Evolutionary conservation across 2,329 filamentous ascomycete species (phyloP), one percentile per base, ranked within the genome.

Genomic region (Rhytidhysteron rufulum): DNA sequence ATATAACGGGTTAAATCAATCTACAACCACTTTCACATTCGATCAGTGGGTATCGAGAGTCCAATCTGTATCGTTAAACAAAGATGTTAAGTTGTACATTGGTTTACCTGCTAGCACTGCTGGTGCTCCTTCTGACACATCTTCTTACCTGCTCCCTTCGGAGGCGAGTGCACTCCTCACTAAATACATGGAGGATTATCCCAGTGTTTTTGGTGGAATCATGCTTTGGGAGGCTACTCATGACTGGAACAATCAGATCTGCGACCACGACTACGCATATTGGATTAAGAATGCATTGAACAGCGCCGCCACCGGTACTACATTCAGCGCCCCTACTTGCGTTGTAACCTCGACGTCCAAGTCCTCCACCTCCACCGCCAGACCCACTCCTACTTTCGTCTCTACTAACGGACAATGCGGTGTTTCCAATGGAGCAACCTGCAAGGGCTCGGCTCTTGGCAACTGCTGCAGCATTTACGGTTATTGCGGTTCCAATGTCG

Each of bases 211-310:
- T 47, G 78, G 76, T 30, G 79, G 79, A 61, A 65, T 79, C 30
- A 81, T 80, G 77, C 55, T 81, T 4, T 81, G 75, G 74, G 77
- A 80, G 38, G 73, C 75, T 4, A 75, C 72, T 1, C 65, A 66
- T 9, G 69, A 70, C n/a, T 57, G 66, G 10, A 61, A 62, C 38
- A 78, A 78, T 51, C 40, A 58, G 11, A 63, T 70, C 39, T 65
- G 70, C 40, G 67, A 58, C n/a, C 50, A 63, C 34, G 59, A 63
- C 16, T 79, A 73, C 57, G 62, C 66, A 2, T 60, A 67, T 37
- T 69, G 70, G 59, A 72, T 75, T 45, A 77, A 76, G 64, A 54
- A 67, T 7, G 54, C 54, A 38, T 37, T 62, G 16, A 22, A 46
- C 2, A 54, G 54, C 7, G 53, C 49, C 2, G 58, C 40, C 29